Base-by-base conservation (phyloP, 139 green algal genomes). In the Dunaliella sp. region DNA sequence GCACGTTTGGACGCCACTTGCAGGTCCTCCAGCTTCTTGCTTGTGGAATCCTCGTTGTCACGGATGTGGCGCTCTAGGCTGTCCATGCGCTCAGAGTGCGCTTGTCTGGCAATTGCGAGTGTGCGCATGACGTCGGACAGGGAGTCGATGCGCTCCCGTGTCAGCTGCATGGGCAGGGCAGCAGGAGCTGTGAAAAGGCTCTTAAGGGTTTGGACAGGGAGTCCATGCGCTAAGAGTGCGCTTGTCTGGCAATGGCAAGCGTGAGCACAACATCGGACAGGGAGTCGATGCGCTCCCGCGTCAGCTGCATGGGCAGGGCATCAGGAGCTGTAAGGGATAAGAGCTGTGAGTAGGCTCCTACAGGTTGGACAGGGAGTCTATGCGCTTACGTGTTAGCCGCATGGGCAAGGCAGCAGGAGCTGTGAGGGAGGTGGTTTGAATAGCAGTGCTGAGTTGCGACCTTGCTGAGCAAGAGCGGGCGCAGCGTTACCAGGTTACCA, bases 281-380 rank as follows among this genome's bases (percentile, higher is more conserved):
- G 36, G 85, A 88, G 88, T 91, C 88, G 74, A 91, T 76, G 1
- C 88, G 88, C 84, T 91, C 88, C 33, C 88, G 86, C 31, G 86
- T 87, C 33, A 77, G 36, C 88, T 91, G 86, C 38, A 79, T 3
- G 3, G 33, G 22, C 7, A 78, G 28, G 73, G 73, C 7, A 65
- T n/a, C n/a, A n/a, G n/a, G n/a, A n/a, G n/a, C n/a, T n/a, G n/a
- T n/a, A n/a, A n/a, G n/a, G n/a, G n/a, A n/a, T n/a, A n/a, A n/a
- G n/a, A n/a, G n/a, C n/a, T n/a, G n/a, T n/a, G n/a, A n/a, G n/a
- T n/a, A n/a, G n/a, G n/a, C n/a, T n/a, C n/a, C n/a, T n/a, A n/a
- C n/a, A n/a, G n/a, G n/a, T n/a, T n/a, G n/a, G n/a, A n/a, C n/a
- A 89, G 30, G 58, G 81, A 75, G 72, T 91, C 88, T 12, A 91